Evolutionary conservation across 2,329 filamentous ascomycete species (phyloP).

Genomic region (Bipolaris sorokiniana): DNA sequence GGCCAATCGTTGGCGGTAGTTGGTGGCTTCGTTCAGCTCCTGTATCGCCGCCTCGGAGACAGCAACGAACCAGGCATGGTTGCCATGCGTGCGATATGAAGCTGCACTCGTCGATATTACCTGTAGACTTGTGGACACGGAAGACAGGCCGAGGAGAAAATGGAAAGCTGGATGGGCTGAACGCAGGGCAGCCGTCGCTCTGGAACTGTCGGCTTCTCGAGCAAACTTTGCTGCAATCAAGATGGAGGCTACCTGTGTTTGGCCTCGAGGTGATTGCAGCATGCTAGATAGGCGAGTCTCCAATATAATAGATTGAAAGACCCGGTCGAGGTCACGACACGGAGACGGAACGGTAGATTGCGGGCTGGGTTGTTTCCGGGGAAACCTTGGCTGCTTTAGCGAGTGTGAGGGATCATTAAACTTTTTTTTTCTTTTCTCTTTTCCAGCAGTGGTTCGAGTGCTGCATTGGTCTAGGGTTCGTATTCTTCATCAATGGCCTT

Average conservation of each 20-base stretch:
- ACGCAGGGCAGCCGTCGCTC: constrained; percentile 26
- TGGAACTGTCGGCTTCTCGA: constrained; percentile 34
- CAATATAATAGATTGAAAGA: constrained; percentile 45
- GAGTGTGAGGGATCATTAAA: constrained; percentile 30
- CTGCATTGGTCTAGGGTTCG: constrained; percentile 22
- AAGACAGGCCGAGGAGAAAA: constrained; percentile 18
- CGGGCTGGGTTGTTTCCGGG: constrained; percentile 19
- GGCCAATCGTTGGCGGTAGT: constrained; percentile 25
- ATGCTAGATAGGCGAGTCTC: constrained; percentile 22
- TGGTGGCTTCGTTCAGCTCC: constrained; percentile 19
- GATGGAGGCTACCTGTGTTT: constrained; percentile 31
- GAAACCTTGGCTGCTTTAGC: constrained; percentile 32
- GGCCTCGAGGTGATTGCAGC: constrained; percentile 17
- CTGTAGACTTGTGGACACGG: constrained; percentile 23
- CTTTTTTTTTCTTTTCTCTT: constrained; percentile 18
- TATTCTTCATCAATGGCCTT: constrained; percentile 39
- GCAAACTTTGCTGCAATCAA: constrained; percentile 13
- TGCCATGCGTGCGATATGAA: constrained; percentile 23
- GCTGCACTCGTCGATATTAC: constrained; percentile 32
- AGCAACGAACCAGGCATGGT: constrained; percentile 25
- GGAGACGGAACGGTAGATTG: constrained; percentile 36
- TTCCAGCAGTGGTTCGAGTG: constrained; percentile 16
- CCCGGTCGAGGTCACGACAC: constrained; percentile 38
- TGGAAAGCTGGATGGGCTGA: constrained; percentile 6
- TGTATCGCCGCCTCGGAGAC: constrained; percentile 17